These are phyloP conservation scores for Moelleriella libera DNA, from an alignment of 2,329 filamentous ascomycete species.

Conservation along the genomic window DNA sequence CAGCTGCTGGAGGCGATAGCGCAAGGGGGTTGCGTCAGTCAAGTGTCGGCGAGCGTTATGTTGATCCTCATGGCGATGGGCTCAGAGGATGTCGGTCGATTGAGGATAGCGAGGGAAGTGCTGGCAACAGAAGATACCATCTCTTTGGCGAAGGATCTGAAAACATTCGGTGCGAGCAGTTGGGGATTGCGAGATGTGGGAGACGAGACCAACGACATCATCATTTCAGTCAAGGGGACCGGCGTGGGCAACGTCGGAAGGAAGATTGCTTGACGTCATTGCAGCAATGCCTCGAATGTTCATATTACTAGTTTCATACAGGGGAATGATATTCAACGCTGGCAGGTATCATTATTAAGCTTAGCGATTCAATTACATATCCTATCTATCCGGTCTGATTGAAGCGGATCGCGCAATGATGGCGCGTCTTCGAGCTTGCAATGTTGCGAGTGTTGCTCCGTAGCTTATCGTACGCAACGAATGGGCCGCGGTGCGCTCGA, in stretches of 20 bases:
- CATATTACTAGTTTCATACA: too few relatives aligned
- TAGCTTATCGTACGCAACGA: conserved; percentile 41
- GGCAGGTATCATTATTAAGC: too few relatives aligned
- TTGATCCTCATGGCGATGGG: conserved; percentile 96
- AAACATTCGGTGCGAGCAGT: conserved; percentile 75
- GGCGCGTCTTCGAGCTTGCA: conserved; percentile 29
- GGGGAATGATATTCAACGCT: too few relatives aligned
- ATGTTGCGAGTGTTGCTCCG: conserved; percentile 36
- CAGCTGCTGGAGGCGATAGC: conserved; percentile 76
- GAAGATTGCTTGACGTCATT: conserved; percentile 46
- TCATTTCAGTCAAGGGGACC: conserved; percentile 82
- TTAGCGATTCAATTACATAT: neutral
- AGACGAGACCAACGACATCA: conserved; percentile 55
- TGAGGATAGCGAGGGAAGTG: conserved; percentile 70
- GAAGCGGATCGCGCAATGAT: conserved; percentile 12
- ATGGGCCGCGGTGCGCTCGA: conserved; percentile 32
- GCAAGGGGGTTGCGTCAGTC: conserved; percentile 68
- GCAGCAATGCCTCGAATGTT: too few relatives aligned
- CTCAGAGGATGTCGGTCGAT: conserved; percentile 80
- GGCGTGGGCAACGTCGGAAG: conserved; percentile 91
- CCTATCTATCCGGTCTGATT: conserved; percentile 8
- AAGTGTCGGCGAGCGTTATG: conserved; percentile 57
- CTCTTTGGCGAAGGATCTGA: conserved; percentile 68
- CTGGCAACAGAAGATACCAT: conserved; percentile 71
- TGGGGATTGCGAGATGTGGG: conserved; percentile 76